Conservation (phyloP, 306 rosid genomes). For the Vigna reflexopilosa region DNA sequence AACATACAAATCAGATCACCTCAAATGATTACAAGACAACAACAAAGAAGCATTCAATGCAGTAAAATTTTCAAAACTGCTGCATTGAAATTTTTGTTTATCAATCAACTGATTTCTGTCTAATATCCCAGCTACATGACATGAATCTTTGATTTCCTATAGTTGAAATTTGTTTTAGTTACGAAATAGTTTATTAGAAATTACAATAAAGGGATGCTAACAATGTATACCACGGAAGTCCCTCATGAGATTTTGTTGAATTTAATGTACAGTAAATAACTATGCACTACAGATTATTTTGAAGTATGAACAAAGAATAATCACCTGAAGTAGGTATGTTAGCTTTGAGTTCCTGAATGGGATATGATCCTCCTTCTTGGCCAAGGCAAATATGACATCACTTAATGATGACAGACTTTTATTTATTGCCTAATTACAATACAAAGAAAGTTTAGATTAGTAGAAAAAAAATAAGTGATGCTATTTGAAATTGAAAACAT, state of each 20-base stretch:
- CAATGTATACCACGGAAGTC: neutral
- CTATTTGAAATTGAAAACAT: slow-evolving; percentile 12
- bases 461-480: slow-evolving; percentile 28
- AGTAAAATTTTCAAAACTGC: neutral
- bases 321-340: slow-evolving; percentile 97
- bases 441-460: slow-evolving; percentile 34
- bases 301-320: slow-evolving; percentile 15
- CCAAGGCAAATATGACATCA: slow-evolving; percentile 94
- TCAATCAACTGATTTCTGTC: neutral
- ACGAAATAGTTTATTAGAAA: neutral
- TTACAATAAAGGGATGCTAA: neutral
- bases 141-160: neutral
- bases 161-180: neutral
- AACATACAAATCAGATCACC: slow-evolving; percentile 4
- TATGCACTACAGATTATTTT: neutral
- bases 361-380: slow-evolving; percentile 92
- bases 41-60: neutral
- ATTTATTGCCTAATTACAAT: slow-evolving; percentile 76
- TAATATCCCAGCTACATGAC: neutral
- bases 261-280: neutral
- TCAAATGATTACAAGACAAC: neutral
- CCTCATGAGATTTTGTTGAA: neutral
- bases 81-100: neutral
- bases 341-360: slow-evolving; percentile 98
- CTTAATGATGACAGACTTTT: slow-evolving; percentile 88